Evolutionary conservation across 768 basidiomycete genomes (phyloP).

Genomic region (Nidula microcarpa): DNA sequence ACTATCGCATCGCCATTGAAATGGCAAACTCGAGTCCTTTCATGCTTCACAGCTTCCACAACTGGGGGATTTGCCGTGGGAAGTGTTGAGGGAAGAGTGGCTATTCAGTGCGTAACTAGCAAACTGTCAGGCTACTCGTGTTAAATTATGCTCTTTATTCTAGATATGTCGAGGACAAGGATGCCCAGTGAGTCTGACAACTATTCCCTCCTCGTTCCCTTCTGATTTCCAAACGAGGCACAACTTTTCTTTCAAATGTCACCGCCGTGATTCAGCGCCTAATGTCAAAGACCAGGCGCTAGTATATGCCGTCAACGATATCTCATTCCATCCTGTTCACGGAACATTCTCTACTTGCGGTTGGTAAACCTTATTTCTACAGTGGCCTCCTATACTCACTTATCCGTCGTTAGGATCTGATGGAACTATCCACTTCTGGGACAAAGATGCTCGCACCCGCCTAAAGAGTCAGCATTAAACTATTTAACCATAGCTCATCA

Average conservation of each 20-base stretch:
- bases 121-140: background rate
- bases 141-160: background rate
- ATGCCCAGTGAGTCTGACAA: constrained; percentile 50
- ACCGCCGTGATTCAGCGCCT: constrained; percentile 56
- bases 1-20: constrained; percentile 84
- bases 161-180: constrained; percentile 87
- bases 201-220: too few relatives aligned
- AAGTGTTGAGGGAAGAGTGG: constrained; percentile 88
- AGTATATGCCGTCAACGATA: constrained; percentile 83
- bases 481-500: too few relatives aligned
- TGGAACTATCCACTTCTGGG: constrained; percentile 91
- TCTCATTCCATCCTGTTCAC: constrained; percentile 80
- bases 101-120: constrained; percentile 78
- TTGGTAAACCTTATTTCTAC: constrained; percentile 18
- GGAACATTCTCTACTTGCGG: constrained; percentile 86
- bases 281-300: constrained; percentile 61
- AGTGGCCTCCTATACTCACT: constrained; percentile 5
- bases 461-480: constrained; percentile 67
- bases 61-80: constrained; percentile 79
- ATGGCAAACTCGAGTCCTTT: constrained; percentile 87
- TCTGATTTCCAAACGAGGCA: constrained; percentile 33
- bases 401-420: constrained; percentile 56
- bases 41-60: constrained; percentile 70
- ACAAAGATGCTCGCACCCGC: constrained; percentile 88
- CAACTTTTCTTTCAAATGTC: constrained; percentile 90